phyloP scores from a whole-genome alignment of 305 asterid species.

The Withania somnifera region DNA sequence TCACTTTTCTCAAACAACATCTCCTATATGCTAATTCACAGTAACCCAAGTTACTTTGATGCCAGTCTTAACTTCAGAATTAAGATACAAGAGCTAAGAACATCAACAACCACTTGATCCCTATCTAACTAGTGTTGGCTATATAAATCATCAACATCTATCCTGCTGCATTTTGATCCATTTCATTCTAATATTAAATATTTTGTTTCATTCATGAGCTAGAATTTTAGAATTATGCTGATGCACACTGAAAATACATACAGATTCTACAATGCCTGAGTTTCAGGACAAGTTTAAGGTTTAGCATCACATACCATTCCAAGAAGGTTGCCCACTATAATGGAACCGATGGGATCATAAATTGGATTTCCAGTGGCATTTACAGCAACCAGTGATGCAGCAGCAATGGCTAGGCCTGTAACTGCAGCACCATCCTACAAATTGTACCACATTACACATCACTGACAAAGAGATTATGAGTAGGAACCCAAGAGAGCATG shows the following conservation, averaged over 20 bases:
- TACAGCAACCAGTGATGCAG: slow-evolving; percentile 92
- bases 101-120: not conserved
- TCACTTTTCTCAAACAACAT: not conserved
- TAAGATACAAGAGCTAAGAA: not conserved
- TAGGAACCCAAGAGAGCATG: not conserved
- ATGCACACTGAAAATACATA: not conserved
- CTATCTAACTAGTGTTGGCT: not conserved
- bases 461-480: slow-evolving; percentile 8
- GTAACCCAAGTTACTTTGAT: not conserved
- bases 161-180: not conserved
- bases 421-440: slow-evolving; percentile 99
- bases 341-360: slow-evolving; percentile 93
- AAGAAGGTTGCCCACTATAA: slow-evolving; percentile 86
- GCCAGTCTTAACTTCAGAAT: not conserved
- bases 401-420: slow-evolving; percentile 91
- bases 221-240: not conserved
- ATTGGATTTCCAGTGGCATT: slow-evolving; percentile 84
- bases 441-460: slow-evolving; percentile 9
- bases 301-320: slow-evolving; percentile 68
- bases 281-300: not conserved
- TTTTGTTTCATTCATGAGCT: not conserved
- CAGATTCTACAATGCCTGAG: not conserved
- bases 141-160: not conserved
- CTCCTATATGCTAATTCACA: not conserved
- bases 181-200: not conserved